phyloP scores from a whole-genome alignment of 352 stramenopile species.

The Phytophthora rubi region DNA sequence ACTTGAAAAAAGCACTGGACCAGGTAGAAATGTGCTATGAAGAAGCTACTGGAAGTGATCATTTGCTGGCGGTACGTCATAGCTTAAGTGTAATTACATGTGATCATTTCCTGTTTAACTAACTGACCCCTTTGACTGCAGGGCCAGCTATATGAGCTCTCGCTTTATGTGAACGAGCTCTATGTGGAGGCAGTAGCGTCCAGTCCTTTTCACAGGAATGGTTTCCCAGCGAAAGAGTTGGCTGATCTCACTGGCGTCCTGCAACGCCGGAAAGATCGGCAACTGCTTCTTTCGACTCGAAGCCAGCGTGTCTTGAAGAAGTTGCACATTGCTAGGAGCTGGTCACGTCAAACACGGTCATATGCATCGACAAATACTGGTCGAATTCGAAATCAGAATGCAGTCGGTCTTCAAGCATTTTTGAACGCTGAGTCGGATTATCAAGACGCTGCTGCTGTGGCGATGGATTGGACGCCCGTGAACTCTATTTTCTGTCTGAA shows the following conservation, averaged over 20 bases:
- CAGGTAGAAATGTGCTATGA: slow-evolving; percentile 33
- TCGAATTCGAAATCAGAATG: not conserved
- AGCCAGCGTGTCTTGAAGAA: slow-evolving; percentile 50
- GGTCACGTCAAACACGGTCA: slow-evolving; percentile 12
- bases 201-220: slow-evolving; percentile 43
- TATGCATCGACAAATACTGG: slow-evolving; percentile 9
- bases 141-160: slow-evolving; percentile 49
- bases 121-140: slow-evolving; percentile 7
- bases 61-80: slow-evolving; percentile 40
- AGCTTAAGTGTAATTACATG: not conserved
- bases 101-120: not conserved
- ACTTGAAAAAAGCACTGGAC: slow-evolving; percentile 30
- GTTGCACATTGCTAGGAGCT: slow-evolving; percentile 35
- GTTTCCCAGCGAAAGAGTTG: slow-evolving; percentile 32
- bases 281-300: slow-evolving; percentile 41
- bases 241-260: slow-evolving; percentile 32
- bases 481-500: slow-evolving; percentile 25
- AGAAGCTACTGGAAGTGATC: slow-evolving; percentile 31
- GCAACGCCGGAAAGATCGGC: slow-evolving; percentile 39
- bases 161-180: slow-evolving; percentile 43
- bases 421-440: slow-evolving; percentile 12
- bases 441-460: slow-evolving; percentile 2
- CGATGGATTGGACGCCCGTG: slow-evolving; percentile 22
- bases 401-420: slow-evolving; percentile 10
- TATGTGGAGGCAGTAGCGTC: slow-evolving; percentile 57